Conservation (phyloP, 768 basidiomycete genomes). For the Boletellus sp. region DNA sequence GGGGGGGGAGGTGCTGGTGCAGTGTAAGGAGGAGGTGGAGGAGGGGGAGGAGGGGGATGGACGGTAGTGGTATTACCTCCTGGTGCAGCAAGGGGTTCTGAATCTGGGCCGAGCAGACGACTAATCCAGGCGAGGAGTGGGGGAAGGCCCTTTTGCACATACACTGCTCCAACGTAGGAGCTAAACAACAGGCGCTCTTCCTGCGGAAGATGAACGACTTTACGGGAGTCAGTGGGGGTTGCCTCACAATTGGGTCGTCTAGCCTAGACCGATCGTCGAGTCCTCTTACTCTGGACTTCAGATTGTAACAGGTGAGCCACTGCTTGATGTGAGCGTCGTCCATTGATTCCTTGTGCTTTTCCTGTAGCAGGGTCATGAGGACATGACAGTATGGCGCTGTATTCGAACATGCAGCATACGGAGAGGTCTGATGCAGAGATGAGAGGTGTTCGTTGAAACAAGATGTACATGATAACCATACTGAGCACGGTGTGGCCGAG, state of each 20-base stretch:
- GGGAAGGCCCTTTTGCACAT: conserved; percentile 49
- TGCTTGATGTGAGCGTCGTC: conserved; percentile 38
- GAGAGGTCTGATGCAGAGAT: conserved; percentile 40
- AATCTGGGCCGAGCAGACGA: conserved; percentile 48
- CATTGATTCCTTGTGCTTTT: conserved; percentile 29
- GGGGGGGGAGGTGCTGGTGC: conserved; percentile 10
- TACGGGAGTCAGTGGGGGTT: background rate
- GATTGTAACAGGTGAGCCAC: conserved; percentile 51
- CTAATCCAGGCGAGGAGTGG: conserved; percentile 57
- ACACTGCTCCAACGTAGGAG: conserved; percentile 66
- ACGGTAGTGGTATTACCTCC: conserved; percentile 11
- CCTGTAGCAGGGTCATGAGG: conserved; percentile 13
- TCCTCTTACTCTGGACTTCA: conserved; percentile 53
- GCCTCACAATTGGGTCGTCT: conserved; percentile 35
- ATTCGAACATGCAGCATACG: conserved; percentile 33
- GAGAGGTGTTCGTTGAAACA: conserved; percentile 46
- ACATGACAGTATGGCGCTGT: background rate
- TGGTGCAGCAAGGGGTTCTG: conserved; percentile 22
- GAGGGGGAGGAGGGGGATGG: conserved; percentile 10
- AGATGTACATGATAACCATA: conserved; percentile 47
- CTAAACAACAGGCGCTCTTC: conserved; percentile 54
- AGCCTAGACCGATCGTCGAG: conserved; percentile 36
- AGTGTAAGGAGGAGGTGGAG: conserved; percentile 23
- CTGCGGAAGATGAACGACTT: conserved; percentile 31
- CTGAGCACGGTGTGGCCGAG: conserved; percentile 54